Evolutionary conservation across 352 stramenopile genomes (phyloP), one percentile per base, ranked within the genome.

Genomic region (Aphanomyces cochlioides): DNA sequence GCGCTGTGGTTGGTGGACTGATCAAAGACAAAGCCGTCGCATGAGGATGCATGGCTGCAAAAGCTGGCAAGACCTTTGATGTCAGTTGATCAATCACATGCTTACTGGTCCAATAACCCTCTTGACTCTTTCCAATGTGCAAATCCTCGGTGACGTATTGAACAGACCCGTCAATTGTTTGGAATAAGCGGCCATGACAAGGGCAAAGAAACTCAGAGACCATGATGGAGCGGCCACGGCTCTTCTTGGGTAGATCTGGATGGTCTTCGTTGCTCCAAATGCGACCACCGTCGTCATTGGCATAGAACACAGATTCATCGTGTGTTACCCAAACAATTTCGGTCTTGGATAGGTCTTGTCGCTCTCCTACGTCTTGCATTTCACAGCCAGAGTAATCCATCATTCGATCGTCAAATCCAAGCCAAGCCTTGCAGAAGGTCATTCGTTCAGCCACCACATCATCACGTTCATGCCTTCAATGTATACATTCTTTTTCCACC

Each of bases 1-100:
- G 54, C 54, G 8, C 21, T 36, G 21, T 61, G 54, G 54, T 61
- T 61, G 12, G 54, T 61, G 6, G 54, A 61, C 54, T 61, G 54
- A 36, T 61, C 54, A 34, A 61, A 61, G 28, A 61, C n/a, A 61
- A 61, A 12, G 54, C 54, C 12, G 41, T 38, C 6, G 13, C 12
- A 61, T 47, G 17, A 8, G 57, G 57, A 39, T 65, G 57, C 28
- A 65, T 17, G 5, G 21, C 34, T 7, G 57, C 36, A 21, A 65
- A 17, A n/a, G 57, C 57, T 17, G 37, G 7, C 6, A 65, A 19
- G 19, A 38, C 7, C 36, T 41, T 43, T 39, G 39, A 6, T 13
- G 15, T 47, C 38, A 65, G 37, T 48, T 45, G 57, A 7, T 47
- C 50, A 28, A 48, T 65, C 6, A 47, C 57, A n/a, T 63, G 56